Evolutionary conservation across 2,329 filamentous ascomycete species (phyloP), one percentile per base, ranked within the genome.

Genomic region (Sporothrix humicola): DNA sequence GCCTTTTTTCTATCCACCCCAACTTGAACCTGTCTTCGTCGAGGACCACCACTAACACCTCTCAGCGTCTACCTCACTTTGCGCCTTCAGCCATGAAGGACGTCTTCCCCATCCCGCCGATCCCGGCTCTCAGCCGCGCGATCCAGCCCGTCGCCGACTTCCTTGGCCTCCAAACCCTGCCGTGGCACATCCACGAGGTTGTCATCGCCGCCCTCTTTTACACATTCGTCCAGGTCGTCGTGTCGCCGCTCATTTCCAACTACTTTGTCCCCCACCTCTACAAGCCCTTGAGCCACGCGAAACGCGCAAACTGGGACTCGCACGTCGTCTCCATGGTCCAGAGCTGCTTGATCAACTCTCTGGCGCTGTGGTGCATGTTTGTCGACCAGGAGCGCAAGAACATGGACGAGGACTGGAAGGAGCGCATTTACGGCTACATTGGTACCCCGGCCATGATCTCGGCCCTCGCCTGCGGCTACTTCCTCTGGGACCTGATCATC

Each of bases 251-350:
- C 56, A 72, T 95, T 50, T 94, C 92, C 48, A 85, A 82, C 63
- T 79, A 84, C 73, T 80, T 94, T 74, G 90, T 92, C 76, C 89
- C 91, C 2, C 78, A 84, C 63, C 85, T 88, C 77, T 96, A 96
- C 83, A 80, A 84, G 46, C 82, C 82, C 66, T 86, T 93, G 77
- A 88, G 89, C 68, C 83, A 84, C 37, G 86, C 87, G 72, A 93
- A 91, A 73, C 88, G 87, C 79, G 85, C 94, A 75, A 96, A 92
- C 85, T 96, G 93, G 93, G 90, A 97, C 81, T 91, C 94, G 31
- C 93, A 95, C 80, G 90, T 95, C 72, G 93, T 96, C 46, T 94
- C 92, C n/a, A 87, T 96, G 77, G 85, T 93, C 73, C 93, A 97
- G 85, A 91, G 90, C 80, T 84, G 86, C 46, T 82, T 93, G 72